Evolutionary conservation across 2,329 filamentous ascomycete genomes (phyloP), one percentile per base, ranked within the genome.

Genomic region (Claviceps pazoutovae): DNA sequence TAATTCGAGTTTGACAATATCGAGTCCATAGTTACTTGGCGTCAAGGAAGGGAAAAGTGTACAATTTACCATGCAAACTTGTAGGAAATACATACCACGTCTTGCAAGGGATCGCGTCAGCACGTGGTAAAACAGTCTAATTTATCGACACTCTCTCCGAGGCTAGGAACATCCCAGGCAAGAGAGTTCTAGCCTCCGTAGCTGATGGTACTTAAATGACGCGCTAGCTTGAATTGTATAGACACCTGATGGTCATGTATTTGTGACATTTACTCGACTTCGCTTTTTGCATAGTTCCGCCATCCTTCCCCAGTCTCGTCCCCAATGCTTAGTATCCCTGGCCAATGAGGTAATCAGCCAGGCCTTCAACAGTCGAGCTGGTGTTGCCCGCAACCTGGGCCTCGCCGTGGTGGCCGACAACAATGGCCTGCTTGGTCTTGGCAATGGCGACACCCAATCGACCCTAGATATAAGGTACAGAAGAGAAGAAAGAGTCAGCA

Each of bases 351-450:
- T 97, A 96, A 70, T 95, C 87, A 62, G 80, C 88, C 56, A 98
- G 78, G 62, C 81, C 76, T 74, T 91, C 86, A 59, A 95, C 86
- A 48, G 86, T 87, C 66, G 79, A 79, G 61, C 83, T 83, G 56
- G 88, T 83, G 67, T 84, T 83, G 65, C 87, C 83, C 50, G 86
- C 86, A 67, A 86, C 76, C 60, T 83, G 73, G 56, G 68, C 67
- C 68, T 95, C 88, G 59, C 75, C 76, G 76, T 97, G 88, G 75
- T 95, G 88, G 60, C 82, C 86, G 66, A 98, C 72, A 66, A 98
- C 80, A 67, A 97, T 83, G 60, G 89, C 88, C 72, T 94, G 84
- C 64, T 78, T 83, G 62, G 91, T 94, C 77, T 94, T 95, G 71
- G 83, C 83, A 61, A 93, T 80, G 65, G 84, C 76, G 62, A 95